Evolutionary conservation across 2,329 filamentous ascomycete genomes (phyloP), one percentile per base, ranked within the genome.

Genomic region (Xylariaceae sp.): DNA sequence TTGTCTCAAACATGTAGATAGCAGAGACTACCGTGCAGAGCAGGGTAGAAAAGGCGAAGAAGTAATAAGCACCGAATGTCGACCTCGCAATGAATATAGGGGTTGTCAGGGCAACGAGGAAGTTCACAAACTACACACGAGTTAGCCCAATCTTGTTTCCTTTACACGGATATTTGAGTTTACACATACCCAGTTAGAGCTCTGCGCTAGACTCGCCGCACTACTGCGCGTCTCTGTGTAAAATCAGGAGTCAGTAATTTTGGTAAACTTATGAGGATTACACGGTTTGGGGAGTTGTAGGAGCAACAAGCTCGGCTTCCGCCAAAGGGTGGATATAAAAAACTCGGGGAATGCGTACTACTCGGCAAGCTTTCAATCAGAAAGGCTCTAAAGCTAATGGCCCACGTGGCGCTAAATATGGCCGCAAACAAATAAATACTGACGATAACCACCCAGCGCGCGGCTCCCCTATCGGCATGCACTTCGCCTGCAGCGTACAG

Each of bases 291-390:
- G n/a, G n/a, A n/a, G n/a, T n/a, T n/a, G n/a, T n/a, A n/a, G n/a
- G n/a, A n/a, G n/a, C n/a, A n/a, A n/a, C n/a, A n/a, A n/a, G n/a
- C n/a, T n/a, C n/a, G n/a, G n/a, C n/a, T n/a, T n/a, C n/a, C 29
- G 17, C 5, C 17, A 33, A 24, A 6, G 12, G 29, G 7, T 16
- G n/a, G n/a, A n/a, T n/a, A 6, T 34, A 17, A 16, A 21, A 24
- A 6, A n/a, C n/a, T n/a, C n/a, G n/a, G n/a, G n/a, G 21, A 12
- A 34, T 24, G 12, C 44, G 12, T 47, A 47, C 44, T 73, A n/a
- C 79, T 74, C 0, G 84, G 82, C 62, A 84, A 78, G 28, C 83
- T 85, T 65, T 87, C 84, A 0, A 80, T 76, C 1, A 79, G n/a
- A n/a, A n/a, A n/a, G n/a, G n/a, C n/a, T 37, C 80, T 78, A 43